Base-by-base conservation (phyloP, 2,329 filamentous ascomycete species). In the Hypoxylon sp. region DNA sequence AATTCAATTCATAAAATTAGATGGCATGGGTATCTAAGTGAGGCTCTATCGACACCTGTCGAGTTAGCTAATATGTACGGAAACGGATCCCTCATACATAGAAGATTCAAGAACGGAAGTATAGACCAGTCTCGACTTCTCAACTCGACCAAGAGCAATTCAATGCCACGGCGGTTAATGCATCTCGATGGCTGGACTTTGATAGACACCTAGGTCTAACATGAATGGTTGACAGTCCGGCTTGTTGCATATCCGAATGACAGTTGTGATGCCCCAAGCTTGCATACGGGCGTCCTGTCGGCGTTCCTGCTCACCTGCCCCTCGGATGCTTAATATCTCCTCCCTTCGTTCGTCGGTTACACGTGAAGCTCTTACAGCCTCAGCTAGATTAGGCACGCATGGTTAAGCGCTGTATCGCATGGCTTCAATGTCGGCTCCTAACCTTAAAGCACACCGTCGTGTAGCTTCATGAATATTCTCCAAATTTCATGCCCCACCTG, bases 211-310 rank as follows among this genome's bases (percentile, higher is more conserved):
- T 54, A 50, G 27, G 13, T 48, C 29, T 29, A 57, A 53, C 56
- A 46, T 57, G 27, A 54, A 53, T 57, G 53, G 48, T n/a, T 44
- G 37, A 51, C 27, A 65, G 63, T 62, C 31, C 57, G 61, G 64
- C 39, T 67, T 37, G 53, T 15, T 61, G 48, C 64, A 65, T 68
- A 32, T 21, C 39, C 29, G 51, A 50, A 62, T 66, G 44, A 58
- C 55, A 42, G 58, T 56, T 51, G 44, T 62, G 61, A 63, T 65
- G 37, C 53, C 51, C 58, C 58, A 24, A 61, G 61, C 57, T 63
- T 67, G 68, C 68, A 70, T 62, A 10, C 57, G 39, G 54, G 65
- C 58, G 51, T 68, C 52, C 48, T 67, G 50, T 62, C 44, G 56
- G 57, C 47, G 52, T 42, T 48, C 21, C 54, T 66, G 24, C 21